These are phyloP conservation scores for Helianthus tuberosus DNA, from an alignment of 129 eudicot genomes.

Conservation along the genomic window DNA sequence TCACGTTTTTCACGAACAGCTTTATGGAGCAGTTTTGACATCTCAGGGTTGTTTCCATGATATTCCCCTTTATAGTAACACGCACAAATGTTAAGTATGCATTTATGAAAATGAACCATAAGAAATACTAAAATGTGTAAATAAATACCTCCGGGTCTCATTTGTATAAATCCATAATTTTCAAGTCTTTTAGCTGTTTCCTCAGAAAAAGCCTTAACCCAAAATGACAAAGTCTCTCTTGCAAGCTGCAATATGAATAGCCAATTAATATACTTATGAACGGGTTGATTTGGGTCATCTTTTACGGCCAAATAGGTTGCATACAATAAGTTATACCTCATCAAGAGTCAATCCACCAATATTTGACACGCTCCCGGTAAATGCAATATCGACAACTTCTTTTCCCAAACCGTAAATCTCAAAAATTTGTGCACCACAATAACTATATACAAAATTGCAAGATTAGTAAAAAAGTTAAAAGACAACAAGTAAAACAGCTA, in stretches of 20 bases:
- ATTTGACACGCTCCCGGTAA: slow-evolving; percentile 85
- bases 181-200: slow-evolving; percentile 98
- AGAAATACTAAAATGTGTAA: neutral
- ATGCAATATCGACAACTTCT: slow-evolving; percentile 80
- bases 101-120: neutral
- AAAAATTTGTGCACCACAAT: slow-evolving; percentile 99
- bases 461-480: neutral
- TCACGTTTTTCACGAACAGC: slow-evolving; percentile 98
- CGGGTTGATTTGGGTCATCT: neutral
- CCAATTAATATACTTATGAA: neutral
- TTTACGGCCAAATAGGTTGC: neutral
- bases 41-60: slow-evolving; percentile 99
- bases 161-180: slow-evolving; percentile 95
- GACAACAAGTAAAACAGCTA: slow-evolving; percentile 21
- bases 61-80: slow-evolving; percentile 71
- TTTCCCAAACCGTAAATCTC: slow-evolving; percentile 95
- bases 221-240: slow-evolving; percentile 90
- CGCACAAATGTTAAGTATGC: neutral
- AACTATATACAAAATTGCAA: slow-evolving; percentile 56
- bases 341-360: slow-evolving; percentile 96
- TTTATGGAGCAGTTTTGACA: slow-evolving; percentile 98
- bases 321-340: slow-evolving; percentile 61
- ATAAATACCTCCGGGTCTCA: slow-evolving; percentile 90
- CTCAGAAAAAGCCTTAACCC: slow-evolving; percentile 99
- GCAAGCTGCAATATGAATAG: slow-evolving; percentile 62